Percentiles rank a stretch among this genome's conserved stretches.
These are phyloP conservation scores for Globisporangium abappressorium DNA, from an alignment of 352 stramenopile species.

Conservation along the genomic window DNA sequence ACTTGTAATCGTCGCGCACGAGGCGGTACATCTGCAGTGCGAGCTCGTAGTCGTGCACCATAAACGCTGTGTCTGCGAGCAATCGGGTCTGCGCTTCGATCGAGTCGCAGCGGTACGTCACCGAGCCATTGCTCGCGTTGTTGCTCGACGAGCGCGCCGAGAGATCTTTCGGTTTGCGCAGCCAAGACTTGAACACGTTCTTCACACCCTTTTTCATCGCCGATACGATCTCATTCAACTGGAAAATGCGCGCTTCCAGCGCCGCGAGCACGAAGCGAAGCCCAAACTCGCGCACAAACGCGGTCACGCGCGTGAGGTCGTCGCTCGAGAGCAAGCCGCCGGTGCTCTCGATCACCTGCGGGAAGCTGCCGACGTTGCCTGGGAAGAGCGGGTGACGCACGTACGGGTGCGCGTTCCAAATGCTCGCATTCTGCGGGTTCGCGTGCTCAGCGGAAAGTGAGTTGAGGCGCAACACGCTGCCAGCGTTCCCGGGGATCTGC, in stretches of 20 bases:
- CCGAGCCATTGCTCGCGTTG: conserved; percentile 12
- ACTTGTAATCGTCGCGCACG: conserved; percentile 89
- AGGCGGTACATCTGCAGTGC: conserved; percentile 90
- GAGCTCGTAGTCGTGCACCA: conserved; percentile 88
- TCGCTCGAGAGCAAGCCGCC: conserved; percentile 61
- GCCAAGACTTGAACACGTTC: conserved; percentile 91
- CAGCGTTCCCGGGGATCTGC: conserved; percentile 43
- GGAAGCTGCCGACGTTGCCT: conserved; percentile 28
- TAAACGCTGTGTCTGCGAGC: conserved; percentile 87
- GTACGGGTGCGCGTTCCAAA: conserved; percentile 60
- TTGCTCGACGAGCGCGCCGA: conserved; percentile 23
- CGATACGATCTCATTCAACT: conserved; percentile 87
- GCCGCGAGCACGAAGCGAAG: conserved; percentile 74
- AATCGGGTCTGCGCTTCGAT: conserved; percentile 90
- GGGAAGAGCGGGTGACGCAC: conserved; percentile 56
- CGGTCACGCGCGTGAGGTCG: conserved; percentile 56
- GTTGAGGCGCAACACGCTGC: conserved; percentile 67
- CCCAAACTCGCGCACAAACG: conserved; percentile 78
- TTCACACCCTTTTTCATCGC: conserved; percentile 91
- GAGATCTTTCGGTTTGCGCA: conserved; percentile 86
- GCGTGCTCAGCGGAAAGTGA: conserved; percentile 38
- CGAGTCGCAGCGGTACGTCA: conserved; percentile 76
- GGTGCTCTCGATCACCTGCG: conserved; percentile 25
- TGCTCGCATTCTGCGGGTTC: conserved; percentile 25
- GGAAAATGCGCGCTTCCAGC: conserved; percentile 80